Conservation (phyloP, 441 rosid genomes). For the Syzygium syzygioides region DNA sequence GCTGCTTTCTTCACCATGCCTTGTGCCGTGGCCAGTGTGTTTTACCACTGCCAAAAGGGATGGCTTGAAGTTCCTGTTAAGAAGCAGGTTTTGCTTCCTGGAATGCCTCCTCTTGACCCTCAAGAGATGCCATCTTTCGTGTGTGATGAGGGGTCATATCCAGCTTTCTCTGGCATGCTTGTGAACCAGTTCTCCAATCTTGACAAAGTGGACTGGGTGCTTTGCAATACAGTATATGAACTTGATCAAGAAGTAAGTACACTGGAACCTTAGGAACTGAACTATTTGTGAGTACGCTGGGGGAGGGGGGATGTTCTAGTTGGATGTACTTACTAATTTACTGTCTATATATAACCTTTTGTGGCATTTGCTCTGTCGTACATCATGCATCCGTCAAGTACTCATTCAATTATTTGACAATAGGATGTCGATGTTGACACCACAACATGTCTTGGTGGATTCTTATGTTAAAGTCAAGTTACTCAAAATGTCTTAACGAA, state of each 20-base stretch:
- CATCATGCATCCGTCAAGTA: not conserved
- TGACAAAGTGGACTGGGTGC: not conserved
- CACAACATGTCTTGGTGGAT: not conserved
- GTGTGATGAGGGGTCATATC: not conserved
- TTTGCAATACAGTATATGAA: not conserved
- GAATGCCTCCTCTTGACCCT: conserved; percentile 6
- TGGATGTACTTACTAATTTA: not conserved
- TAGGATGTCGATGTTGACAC: not conserved
- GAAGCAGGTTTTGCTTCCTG: not conserved
- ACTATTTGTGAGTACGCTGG: not conserved
- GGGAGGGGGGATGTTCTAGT: not conserved
- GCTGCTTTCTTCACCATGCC: conserved; percentile 28
- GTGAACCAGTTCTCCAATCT: conserved; percentile 1
- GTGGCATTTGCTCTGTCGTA: not conserved
- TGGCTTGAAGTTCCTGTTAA: not conserved
- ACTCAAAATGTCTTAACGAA: not conserved
- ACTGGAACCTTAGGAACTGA: not conserved
- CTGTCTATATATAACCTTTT: not conserved
- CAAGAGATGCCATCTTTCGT: not conserved
- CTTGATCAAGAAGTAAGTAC: not conserved
- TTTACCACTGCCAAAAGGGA: not conserved
- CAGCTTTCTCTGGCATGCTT: not conserved
- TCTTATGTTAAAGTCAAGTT: not conserved
- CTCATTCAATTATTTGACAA: not conserved
- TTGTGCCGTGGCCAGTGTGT: conserved; percentile 18